Evolutionary conservation across 2,329 filamentous ascomycete genomes (phyloP), one percentile per base, ranked within the genome.

Genomic region (Sclerotinia subarctica): DNA sequence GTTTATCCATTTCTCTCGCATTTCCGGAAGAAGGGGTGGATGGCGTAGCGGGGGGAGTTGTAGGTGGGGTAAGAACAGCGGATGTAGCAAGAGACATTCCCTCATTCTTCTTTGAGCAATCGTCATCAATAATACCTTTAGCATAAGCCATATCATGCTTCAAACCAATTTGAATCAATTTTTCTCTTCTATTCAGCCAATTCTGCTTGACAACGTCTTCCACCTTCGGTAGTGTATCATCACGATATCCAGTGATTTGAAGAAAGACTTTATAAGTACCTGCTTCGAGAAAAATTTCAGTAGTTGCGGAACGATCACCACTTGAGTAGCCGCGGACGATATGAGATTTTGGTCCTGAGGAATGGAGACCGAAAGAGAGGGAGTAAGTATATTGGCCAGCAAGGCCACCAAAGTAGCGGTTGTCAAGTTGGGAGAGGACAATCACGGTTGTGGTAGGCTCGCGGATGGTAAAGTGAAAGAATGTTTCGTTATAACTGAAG

Each of bases 351-450:
- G 82, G 81, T 8, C 81, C 80, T 5, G 81, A 77, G 66, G 80
- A 77, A 68, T 86, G 83, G 1, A 86, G 74, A 6, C 83, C 78
- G 66, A 78, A 78, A 32, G 73, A 77, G 80, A 86, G 71, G 21
- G 75, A 70, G 67, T 81, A 82, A 7, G 49, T 51, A 70, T 88
- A 88, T 74, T 87, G 84, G 5, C 86, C 86, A 19, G 83, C 78
- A 0, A 88, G 80, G 5, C 86, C 86, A 69, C 82, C 82, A 74
- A 86, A 89, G 74, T 88, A 89, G 24, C 86, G 81, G 32, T 80
- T 78, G 72, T 89, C 86, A 32, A 89, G 83, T 76, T 70, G 49
- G 2, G 85, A 85, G 2, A 88, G 80, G 0, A 86, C 84, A 6
- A 88, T 76, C 17, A 88, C 82, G 1, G 88, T 78, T 0, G 84